A percentile compares a stretch with the other conserved stretches of the same genome.
Evolutionary conservation across 2,329 filamentous ascomycete genomes (phyloP).

Genomic region (Phoma sp.): DNA sequence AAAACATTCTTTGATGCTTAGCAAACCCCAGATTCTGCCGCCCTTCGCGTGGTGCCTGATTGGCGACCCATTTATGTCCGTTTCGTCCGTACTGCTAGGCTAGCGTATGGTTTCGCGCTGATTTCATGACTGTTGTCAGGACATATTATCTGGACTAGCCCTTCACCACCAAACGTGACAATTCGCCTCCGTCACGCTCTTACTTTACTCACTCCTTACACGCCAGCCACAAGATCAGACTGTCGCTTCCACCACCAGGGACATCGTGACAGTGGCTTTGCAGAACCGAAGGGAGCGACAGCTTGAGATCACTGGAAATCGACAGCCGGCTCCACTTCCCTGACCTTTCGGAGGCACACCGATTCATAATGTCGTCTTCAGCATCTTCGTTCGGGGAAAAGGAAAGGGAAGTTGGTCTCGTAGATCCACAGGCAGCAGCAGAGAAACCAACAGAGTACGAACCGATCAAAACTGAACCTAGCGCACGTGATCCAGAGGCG

Average conservation of each 20-base stretch:
- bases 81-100: slow-evolving; percentile 22
- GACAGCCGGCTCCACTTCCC: slow-evolving; percentile 2
- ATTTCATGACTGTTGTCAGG: slow-evolving; percentile 30
- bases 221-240: not conserved
- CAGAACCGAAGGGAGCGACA: not conserved
- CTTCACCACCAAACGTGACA: slow-evolving; percentile 9
- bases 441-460: slow-evolving; percentile 45
- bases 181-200: slow-evolving; percentile 5
- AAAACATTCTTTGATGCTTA: slow-evolving; percentile 33
- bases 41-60: slow-evolving; percentile 21
- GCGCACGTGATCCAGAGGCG: slow-evolving; percentile 29
- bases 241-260: not conserved
- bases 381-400: slow-evolving; percentile 36
- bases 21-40: slow-evolving; percentile 36
- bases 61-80: slow-evolving; percentile 36
- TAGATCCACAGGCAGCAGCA: slow-evolving; percentile 44
- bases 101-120: slow-evolving; percentile 28
- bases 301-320: not conserved
- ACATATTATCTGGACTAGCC: slow-evolving; percentile 16
- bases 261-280: not conserved
- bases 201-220: not conserved
- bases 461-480: slow-evolving; percentile 48
- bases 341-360: not conserved
- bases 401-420: slow-evolving; percentile 47
- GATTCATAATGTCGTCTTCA: slow-evolving; percentile 27